Evolutionary conservation across 768 basidiomycete genomes (phyloP).

Genomic region (Lentinula sp.): DNA sequence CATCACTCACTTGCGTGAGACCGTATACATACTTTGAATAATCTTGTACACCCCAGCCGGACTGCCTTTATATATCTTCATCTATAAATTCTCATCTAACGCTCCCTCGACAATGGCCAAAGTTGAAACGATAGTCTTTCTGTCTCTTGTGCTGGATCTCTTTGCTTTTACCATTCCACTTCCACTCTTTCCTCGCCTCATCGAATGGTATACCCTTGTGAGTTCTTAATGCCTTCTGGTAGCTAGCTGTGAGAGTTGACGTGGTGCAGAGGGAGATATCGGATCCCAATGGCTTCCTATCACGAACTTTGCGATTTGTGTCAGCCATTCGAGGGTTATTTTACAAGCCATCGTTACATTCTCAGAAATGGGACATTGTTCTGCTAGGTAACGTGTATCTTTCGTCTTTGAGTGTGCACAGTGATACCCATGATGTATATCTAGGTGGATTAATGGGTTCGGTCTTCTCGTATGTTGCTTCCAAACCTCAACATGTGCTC

Average conservation of each 20-base stretch:
- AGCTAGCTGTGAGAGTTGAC: slow-evolving; percentile 1
- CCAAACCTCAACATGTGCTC: slow-evolving; percentile 14
- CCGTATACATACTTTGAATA: neutral
- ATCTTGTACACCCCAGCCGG: neutral
- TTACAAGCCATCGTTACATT: slow-evolving; percentile 51
- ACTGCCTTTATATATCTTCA: neutral
- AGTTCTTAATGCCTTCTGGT: slow-evolving; percentile 15
- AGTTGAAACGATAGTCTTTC: slow-evolving; percentile 80
- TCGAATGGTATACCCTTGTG: slow-evolving; percentile 85
- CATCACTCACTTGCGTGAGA: neutral
- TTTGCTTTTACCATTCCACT: slow-evolving; percentile 90
- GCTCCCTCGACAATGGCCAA: slow-evolving; percentile 39
- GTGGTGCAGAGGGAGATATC: slow-evolving; percentile 61
- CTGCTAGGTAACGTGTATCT: slow-evolving; percentile 54
- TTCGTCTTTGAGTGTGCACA: neutral
- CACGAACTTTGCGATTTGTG: slow-evolving; percentile 61
- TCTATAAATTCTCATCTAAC: neutral
- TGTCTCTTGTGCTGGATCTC: slow-evolving; percentile 87
- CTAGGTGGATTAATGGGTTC: slow-evolving; percentile 89
- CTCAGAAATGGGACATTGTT: slow-evolving; percentile 89
- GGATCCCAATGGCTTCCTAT: slow-evolving; percentile 65
- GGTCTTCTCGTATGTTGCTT: slow-evolving; percentile 70
- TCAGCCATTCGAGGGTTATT: slow-evolving; percentile 61
- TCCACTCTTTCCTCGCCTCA: slow-evolving; percentile 97
- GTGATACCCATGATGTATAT: neutral